Conservation (phyloP, 2,329 filamentous ascomycete genomes). For the Botrytis byssoidea region DNA sequence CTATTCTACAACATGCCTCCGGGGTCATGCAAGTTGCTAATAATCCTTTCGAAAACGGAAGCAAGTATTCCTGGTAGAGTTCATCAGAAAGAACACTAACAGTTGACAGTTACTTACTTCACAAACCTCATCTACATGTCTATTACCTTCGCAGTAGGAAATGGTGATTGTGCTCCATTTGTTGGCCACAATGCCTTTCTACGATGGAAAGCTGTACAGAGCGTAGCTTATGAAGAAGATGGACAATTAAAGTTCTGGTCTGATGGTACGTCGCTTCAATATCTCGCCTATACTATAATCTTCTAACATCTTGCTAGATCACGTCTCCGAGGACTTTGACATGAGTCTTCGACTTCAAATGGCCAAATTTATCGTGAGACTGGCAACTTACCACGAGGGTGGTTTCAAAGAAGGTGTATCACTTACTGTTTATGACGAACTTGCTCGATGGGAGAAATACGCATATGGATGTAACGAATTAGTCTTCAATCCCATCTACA, state of each 20-base stretch:
- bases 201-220: slow-evolving; percentile 64
- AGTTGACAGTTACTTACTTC: slow-evolving; percentile 64
- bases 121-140: slow-evolving; percentile 75
- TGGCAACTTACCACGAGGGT: slow-evolving; percentile 66
- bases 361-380: slow-evolving; percentile 64
- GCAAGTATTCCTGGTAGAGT: slow-evolving; percentile 23
- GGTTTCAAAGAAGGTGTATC: slow-evolving; percentile 75
- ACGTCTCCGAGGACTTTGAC: slow-evolving; percentile 75
- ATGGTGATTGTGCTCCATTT: slow-evolving; percentile 63
- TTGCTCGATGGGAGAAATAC: slow-evolving; percentile 71
- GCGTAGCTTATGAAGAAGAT: slow-evolving; percentile 56
- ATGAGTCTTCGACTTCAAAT: slow-evolving; percentile 71
- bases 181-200: slow-evolving; percentile 77
- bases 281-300: background rate
- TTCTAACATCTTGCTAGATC: background rate
- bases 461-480: slow-evolving; percentile 71
- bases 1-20: slow-evolving; percentile 69
- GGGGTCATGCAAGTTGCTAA: slow-evolving; percentile 75
- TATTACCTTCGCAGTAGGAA: slow-evolving; percentile 68
- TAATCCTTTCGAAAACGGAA: slow-evolving; percentile 70
- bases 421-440: slow-evolving; percentile 69
- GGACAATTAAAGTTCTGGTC: slow-evolving; percentile 40
- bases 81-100: background rate
- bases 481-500: slow-evolving; percentile 64
- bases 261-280: slow-evolving; percentile 38